Percentiles rank a stretch among this genome's conserved stretches.
Conservation (phyloP, 257 asterid genomes). For the Ophiorrhiza pumila region DNA sequence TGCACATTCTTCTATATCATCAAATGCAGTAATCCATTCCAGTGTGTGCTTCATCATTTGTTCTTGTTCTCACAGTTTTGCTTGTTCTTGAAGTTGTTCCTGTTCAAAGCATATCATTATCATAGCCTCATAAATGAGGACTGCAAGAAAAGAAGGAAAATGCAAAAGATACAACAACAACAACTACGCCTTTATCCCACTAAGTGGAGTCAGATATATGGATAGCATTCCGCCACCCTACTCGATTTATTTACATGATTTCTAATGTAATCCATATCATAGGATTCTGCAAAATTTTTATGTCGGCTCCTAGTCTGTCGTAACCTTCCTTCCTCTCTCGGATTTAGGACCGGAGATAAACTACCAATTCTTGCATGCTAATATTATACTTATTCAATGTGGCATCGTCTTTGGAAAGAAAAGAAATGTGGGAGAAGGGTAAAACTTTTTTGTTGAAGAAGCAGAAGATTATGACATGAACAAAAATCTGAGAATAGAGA, state of each 20-base stretch:
- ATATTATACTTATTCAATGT: background rate
- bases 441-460: too few relatives aligned
- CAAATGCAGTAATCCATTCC: background rate
- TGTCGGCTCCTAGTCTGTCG: too few relatives aligned
- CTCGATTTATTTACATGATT: too few relatives aligned
- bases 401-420: background rate
- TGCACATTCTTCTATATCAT: background rate
- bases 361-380: background rate
- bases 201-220: too few relatives aligned
- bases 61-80: constrained; percentile 35
- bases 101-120: constrained; percentile 33
- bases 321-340: too few relatives aligned
- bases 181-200: too few relatives aligned
- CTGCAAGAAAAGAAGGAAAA: background rate
- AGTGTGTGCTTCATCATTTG: too few relatives aligned
- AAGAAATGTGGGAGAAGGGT: too few relatives aligned
- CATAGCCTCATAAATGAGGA: constrained; percentile 13
- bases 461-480: background rate
- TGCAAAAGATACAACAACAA: background rate
- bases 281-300: too few relatives aligned
- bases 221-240: too few relatives aligned
- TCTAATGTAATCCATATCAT: too few relatives aligned
- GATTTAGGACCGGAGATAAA: too few relatives aligned
- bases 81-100: constrained; percentile 93
- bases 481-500: background rate